Percentiles rank a stretch among this genome's conserved stretches.
These are phyloP conservation scores for Crucibulum cyathiforme DNA, from an alignment of 1,284 basidiomycete species.

Conservation along the genomic window DNA sequence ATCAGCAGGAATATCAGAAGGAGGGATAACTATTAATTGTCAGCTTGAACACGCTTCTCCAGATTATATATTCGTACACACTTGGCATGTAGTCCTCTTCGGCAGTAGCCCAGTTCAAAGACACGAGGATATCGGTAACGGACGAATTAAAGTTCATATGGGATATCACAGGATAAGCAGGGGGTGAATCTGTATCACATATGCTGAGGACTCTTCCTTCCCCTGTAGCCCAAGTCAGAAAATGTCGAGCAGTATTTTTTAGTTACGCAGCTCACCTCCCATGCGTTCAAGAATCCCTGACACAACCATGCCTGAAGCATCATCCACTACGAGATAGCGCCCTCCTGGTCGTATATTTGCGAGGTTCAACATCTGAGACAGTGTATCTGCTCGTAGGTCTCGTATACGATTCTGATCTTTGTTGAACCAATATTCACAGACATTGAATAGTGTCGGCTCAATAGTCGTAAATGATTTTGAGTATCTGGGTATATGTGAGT, in stretches of 20 bases:
- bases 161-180: slow-evolving; percentile 85
- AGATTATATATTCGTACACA: slow-evolving; percentile 34
- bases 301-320: slow-evolving; percentile 90
- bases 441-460: slow-evolving; percentile 87
- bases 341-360: slow-evolving; percentile 88
- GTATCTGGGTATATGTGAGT: slow-evolving; percentile 60
- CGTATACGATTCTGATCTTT: slow-evolving; percentile 84
- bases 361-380: slow-evolving; percentile 87
- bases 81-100: slow-evolving; percentile 79
- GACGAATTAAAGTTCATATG: slow-evolving; percentile 87
- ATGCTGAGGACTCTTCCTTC: slow-evolving; percentile 85
- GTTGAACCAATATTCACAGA: slow-evolving; percentile 88
- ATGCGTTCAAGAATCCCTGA: slow-evolving; percentile 86
- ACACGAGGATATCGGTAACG: slow-evolving; percentile 62
- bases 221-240: slow-evolving; percentile 47
- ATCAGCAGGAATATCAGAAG: slow-evolving; percentile 60
- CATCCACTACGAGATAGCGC: slow-evolving; percentile 89
- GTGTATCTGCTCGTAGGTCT: slow-evolving; percentile 85
- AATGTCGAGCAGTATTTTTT: slow-evolving; percentile 7
- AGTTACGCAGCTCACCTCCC: slow-evolving; percentile 63
- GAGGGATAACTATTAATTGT: slow-evolving; percentile 54
- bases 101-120: slow-evolving; percentile 92
- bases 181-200: slow-evolving; percentile 92
- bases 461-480: slow-evolving; percentile 89
- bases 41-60: slow-evolving; percentile 5